Base-by-base conservation (phyloP, 129 eudicot genomes). In the Flaveria brownii region DNA sequence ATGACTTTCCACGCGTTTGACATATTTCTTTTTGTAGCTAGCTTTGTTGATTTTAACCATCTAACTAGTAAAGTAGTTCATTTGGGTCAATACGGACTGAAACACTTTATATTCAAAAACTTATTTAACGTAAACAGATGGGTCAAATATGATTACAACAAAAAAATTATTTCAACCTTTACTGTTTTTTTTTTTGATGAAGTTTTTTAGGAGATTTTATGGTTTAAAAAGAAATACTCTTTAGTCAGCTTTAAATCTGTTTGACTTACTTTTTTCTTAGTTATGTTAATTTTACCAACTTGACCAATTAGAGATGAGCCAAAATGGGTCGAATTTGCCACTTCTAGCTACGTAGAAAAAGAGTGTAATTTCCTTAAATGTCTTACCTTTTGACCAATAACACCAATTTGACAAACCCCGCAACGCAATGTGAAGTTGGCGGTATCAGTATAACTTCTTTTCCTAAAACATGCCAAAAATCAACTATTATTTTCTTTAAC, bases 401-500 rank as follows among this genome's bases (percentile, higher is more conserved):
- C 93, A 65, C 99, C 99, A 71, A 91, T 91, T 76, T 94, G 99
- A 91, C 99, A 91, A 50, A 89, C 96, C 68, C 96, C 99, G 45
- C 99, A 94, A 0, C 96, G 91, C 85, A 94, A 72, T n/a, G 97
- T 94, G 87, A 94, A 91, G 86, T 84, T 89, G 68, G 96, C 82
- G 10, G 99, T 94, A 82, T 94, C 99, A 0, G 97, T 94, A 63
- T 76, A 94, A 81, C 88, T 91, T 76, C 97, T 76, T 83, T 76
- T 85, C 88, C 99, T 94, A 74, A 75, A 65, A 73, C 17, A 46
- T 28, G 36, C 30, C 25, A 73, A 56, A 63, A 72, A 28, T 0
- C 10, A 36, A 41, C 12, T 15, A 9, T 71, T 52, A 76, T 42
- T 39, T 11, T 60, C 43, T 9, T 63, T 16, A 18, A 42, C 57